phyloP scores from a whole-genome alignment of 177 flowering plant species.

The Vitis hybrid region DNA sequence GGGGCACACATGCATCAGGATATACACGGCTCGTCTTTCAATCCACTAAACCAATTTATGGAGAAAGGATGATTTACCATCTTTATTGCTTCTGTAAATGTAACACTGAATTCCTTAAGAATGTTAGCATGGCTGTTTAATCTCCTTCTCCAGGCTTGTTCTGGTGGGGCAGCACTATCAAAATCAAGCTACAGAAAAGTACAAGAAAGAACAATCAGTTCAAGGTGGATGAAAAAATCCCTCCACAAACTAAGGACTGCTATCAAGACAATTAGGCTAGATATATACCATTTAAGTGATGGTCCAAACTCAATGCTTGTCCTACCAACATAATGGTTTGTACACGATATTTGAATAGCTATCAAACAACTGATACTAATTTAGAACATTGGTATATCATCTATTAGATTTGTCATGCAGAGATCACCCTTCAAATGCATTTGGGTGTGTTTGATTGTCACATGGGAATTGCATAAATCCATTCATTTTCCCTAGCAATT shows the following conservation, averaged over 20 bases:
- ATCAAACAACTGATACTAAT: background rate
- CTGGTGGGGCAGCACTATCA: conserved; percentile 94
- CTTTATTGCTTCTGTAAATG: conserved; percentile 87
- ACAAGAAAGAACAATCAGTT: conserved; percentile 1
- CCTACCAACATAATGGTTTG: too few relatives aligned
- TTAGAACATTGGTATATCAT: too few relatives aligned
- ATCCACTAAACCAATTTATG: background rate
- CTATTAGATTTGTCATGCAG: too few relatives aligned
- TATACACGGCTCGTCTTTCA: background rate
- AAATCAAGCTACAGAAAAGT: conserved; percentile 61
- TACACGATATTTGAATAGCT: background rate
- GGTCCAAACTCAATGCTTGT: too few relatives aligned
- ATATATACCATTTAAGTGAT: too few relatives aligned
- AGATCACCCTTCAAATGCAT: too few relatives aligned
- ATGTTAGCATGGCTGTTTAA: conserved; percentile 88
- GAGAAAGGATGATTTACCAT: conserved; percentile 51
- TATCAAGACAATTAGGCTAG: too few relatives aligned
- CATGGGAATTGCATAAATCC: too few relatives aligned
- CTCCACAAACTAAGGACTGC: too few relatives aligned
- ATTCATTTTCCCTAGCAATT: too few relatives aligned
- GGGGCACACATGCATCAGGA: background rate
- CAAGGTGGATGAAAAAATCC: background rate
- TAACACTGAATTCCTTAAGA: conserved; percentile 87
- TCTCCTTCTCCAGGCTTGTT: conserved; percentile 93
- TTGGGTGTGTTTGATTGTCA: too few relatives aligned